Percentiles rank a stretch among this genome's conserved stretches.
These are phyloP conservation scores for Eucalyptus marginata DNA, from an alignment of 345 rosid species.

Conservation along the genomic window DNA sequence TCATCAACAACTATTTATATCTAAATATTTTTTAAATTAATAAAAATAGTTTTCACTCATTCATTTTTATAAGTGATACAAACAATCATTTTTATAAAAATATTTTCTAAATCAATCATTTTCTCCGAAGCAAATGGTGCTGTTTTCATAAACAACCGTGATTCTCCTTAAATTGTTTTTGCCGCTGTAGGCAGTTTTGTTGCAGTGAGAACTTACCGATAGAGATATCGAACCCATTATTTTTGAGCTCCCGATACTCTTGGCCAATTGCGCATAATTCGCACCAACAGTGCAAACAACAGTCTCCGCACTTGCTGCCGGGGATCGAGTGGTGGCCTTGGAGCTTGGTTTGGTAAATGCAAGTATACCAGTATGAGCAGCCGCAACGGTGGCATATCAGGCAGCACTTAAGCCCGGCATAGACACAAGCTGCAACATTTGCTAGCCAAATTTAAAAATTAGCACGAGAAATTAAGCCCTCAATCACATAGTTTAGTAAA, in stretches of 20 bases:
- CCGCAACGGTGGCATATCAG: neutral
- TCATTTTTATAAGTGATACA: too few relatives aligned
- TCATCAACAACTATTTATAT: too few relatives aligned
- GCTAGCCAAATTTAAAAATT: neutral
- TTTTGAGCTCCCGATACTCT: neutral
- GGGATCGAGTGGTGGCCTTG: neutral
- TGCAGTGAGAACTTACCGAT: neutral
- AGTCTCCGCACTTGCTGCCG: neutral
- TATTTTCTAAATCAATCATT: too few relatives aligned
- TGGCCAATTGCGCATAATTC: neutral
- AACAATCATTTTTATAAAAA: too few relatives aligned
- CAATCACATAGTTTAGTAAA: neutral
- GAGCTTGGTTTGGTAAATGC: neutral
- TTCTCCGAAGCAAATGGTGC: fast-evolving
- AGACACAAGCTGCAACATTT: neutral
- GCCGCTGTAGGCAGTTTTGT: too few relatives aligned
- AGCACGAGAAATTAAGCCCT: neutral
- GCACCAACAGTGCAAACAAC: neutral
- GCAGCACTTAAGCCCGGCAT: neutral
- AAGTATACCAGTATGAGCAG: neutral
- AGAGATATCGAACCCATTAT: neutral
- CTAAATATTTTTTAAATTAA: too few relatives aligned
- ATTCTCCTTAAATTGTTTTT: neutral
- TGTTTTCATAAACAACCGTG: neutral
- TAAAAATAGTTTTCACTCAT: too few relatives aligned